Conservation (phyloP, 2,329 filamentous ascomycete species). For the Ambrosiella xylebori region DNA sequence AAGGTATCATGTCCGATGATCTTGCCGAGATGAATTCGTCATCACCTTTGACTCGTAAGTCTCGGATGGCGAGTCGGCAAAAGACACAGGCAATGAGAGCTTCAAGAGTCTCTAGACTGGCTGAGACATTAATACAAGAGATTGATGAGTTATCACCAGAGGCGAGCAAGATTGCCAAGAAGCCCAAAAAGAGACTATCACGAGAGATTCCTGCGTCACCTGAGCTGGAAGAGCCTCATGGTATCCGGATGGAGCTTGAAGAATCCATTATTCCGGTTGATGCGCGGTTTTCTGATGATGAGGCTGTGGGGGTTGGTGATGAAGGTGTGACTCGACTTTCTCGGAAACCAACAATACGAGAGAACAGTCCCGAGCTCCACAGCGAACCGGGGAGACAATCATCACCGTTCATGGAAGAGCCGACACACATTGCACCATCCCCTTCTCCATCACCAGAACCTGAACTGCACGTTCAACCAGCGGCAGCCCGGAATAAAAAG, state of each 20-base stretch:
- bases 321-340: slow-evolving; percentile 20
- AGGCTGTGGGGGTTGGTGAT: slow-evolving; percentile 28
- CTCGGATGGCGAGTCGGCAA: slow-evolving; percentile 14
- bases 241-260: slow-evolving; percentile 4
- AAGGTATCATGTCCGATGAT: slow-evolving; percentile 21
- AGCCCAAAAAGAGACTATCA: neutral
- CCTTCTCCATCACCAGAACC: neutral
- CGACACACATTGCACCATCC: neutral
- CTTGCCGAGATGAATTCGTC: slow-evolving; percentile 15
- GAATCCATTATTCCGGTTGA: slow-evolving; percentile 16
- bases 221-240: neutral
- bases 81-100: slow-evolving; percentile 1
- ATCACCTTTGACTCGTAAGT: slow-evolving; percentile 29
- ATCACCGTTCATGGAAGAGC: neutral
- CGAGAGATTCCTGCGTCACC: slow-evolving; percentile 14
- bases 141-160: slow-evolving; percentile 22
- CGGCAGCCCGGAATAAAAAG: neutral
- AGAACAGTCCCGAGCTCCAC: neutral
- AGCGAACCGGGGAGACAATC: neutral
- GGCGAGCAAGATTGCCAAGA: neutral
- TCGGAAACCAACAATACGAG: slow-evolving; percentile 18
- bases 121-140: slow-evolving; percentile 13
- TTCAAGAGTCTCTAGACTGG: slow-evolving; percentile 6
- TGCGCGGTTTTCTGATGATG: slow-evolving; percentile 15
- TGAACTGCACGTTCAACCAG: neutral